Conservation (phyloP, 495 filamentous ascomycete genomes). For the Aspergillus saccharolyticus region DNA sequence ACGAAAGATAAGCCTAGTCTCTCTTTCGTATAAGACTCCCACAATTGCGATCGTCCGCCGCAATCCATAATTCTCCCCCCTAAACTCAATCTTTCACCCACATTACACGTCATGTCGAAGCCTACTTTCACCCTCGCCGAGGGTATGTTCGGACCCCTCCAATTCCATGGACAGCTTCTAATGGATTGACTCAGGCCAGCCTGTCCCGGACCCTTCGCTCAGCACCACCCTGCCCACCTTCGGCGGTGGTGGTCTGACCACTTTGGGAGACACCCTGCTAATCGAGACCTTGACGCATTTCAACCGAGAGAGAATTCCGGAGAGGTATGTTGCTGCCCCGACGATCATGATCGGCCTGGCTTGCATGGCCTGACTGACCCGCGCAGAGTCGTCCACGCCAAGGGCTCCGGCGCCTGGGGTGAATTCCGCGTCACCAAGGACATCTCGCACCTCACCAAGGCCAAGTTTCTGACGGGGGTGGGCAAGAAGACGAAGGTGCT, state of each 20-base stretch:
- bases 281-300: conserved; percentile 48
- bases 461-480: conserved; percentile 40
- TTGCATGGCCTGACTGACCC: not conserved
- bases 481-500: conserved; percentile 61
- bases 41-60: not conserved
- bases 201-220: conserved; percentile 23
- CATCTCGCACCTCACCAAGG: conserved; percentile 38
- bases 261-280: conserved; percentile 27
- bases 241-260: conserved; percentile 24
- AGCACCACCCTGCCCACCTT: conserved; percentile 25
- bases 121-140: conserved; percentile 21
- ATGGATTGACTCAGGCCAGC: conserved; percentile 17
- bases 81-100: not conserved
- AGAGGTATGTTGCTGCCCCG: conserved; percentile 25
- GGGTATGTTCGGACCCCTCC: conserved; percentile 10
- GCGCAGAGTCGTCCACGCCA: conserved; percentile 58
- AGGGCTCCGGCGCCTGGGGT: conserved; percentile 55
- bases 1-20: not conserved
- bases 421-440: conserved; percentile 58
- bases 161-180: not conserved
- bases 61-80: not conserved
- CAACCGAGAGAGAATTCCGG: conserved; percentile 48
- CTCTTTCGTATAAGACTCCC: not conserved
- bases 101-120: conserved; percentile 14
- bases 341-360: not conserved